phyloP scores from a whole-genome alignment of 495 filamentous ascomycete genomes.

The Penicillium pancosmium region DNA sequence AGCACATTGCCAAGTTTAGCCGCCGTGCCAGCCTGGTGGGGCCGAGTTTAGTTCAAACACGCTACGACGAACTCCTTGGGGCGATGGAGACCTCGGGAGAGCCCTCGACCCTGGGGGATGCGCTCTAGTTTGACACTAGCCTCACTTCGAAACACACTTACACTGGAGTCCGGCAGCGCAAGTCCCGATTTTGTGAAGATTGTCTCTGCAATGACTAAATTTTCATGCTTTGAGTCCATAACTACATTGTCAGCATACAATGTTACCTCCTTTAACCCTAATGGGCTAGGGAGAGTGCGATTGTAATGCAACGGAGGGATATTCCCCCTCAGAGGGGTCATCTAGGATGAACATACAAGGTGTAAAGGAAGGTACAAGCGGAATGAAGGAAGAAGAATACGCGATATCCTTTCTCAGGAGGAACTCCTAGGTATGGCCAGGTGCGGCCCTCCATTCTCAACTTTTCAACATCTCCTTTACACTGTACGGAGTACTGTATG shows the following conservation, averaged over 20 bases:
- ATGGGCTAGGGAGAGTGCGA: not conserved
- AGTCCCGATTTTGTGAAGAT: not conserved
- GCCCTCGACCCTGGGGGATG: constrained; percentile 2
- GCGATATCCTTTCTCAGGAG: not conserved
- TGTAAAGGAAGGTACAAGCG: not conserved
- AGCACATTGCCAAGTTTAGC: constrained; percentile 24
- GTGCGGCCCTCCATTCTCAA: not conserved
- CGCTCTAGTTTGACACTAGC: constrained; percentile 1
- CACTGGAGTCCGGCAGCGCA: not conserved
- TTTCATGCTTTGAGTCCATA: not conserved
- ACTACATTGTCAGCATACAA: not conserved
- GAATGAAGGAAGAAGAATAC: not conserved
- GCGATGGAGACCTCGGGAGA: too few relatives aligned
- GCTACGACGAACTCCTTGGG: constrained; percentile 28
- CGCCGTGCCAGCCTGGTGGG: constrained; percentile 24
- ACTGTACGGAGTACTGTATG: not conserved
- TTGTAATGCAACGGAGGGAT: constrained; percentile 3
- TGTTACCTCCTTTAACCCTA: not conserved
- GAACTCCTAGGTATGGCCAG: constrained; percentile 2
- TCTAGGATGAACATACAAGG: not conserved
- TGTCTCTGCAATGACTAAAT: not conserved
- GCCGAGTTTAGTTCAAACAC: constrained; percentile 33
- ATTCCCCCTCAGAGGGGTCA: not conserved
- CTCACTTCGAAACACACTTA: constrained; percentile 17
- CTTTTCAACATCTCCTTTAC: not conserved